phyloP scores from a whole-genome alignment of 2,329 filamentous ascomycete species.

The Alternaria sp. region DNA sequence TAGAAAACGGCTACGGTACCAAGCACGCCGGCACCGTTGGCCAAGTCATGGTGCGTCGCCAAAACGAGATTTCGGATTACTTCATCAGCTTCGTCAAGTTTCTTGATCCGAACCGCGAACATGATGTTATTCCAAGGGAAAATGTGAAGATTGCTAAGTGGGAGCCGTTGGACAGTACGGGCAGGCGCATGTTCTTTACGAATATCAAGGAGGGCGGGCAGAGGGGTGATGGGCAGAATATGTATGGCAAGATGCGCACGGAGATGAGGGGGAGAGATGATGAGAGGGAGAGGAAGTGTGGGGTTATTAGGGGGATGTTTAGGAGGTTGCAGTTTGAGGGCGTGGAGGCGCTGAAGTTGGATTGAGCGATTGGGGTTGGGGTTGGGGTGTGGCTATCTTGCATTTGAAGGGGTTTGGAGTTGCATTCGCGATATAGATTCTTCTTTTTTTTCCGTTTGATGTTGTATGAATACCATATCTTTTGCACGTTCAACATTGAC shows the following conservation, averaged over 20 bases:
- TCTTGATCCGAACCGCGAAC: constrained; percentile 39
- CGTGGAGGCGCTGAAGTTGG: constrained; percentile 23
- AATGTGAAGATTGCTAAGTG: constrained; percentile 21
- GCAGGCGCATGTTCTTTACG: constrained; percentile 37
- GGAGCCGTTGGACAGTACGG: constrained; percentile 29
- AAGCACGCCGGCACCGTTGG: constrained; percentile 44
- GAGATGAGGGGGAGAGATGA: constrained; percentile 29
- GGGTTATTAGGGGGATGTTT: constrained; percentile 27
- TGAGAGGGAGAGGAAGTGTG: constrained; percentile 27
- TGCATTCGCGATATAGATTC: not conserved
- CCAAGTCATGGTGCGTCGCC: constrained; percentile 38
- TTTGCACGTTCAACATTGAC: not conserved
- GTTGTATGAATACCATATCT: not conserved
- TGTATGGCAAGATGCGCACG: constrained; percentile 30
- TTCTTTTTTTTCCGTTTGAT: not conserved
- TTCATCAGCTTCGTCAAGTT: constrained; percentile 44
- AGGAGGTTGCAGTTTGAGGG: constrained; percentile 36
- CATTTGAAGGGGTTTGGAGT: not conserved
- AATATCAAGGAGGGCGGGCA: constrained; percentile 37
- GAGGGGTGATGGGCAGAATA: constrained; percentile 27
- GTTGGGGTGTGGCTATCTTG: not conserved
- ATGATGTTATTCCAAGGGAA: constrained; percentile 5
- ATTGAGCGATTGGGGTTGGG: not conserved
- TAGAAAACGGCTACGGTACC: constrained; percentile 41
- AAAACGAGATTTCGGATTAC: constrained; percentile 40